Base-by-base conservation (phyloP, 202 grass and related monocot genomes). In the Carex arenaria region DNA sequence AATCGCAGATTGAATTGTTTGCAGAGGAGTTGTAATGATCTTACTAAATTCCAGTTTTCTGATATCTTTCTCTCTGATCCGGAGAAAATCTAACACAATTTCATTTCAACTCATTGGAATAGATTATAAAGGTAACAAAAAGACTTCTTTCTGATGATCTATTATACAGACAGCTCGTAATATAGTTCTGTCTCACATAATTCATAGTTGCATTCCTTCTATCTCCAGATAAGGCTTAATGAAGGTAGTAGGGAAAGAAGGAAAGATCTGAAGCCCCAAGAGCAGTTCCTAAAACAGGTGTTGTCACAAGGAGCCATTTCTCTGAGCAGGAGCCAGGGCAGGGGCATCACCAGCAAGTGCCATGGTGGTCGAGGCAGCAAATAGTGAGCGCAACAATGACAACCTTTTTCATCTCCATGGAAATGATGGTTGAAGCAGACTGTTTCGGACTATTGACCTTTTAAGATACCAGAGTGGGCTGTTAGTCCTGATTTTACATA, bases 331-430 rank as follows among this genome's bases (percentile, higher is more conserved):
- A 78, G 74, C 74, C 1, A 53, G 53, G 1, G 53, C 74, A 57
- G 74, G 74, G 53, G 52, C 53, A 57, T 78, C 53, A 61, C 5
- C 51, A 59, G 74, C 74, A 57, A 78, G 49, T 31, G 23, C 28
- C 28, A 61, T 61, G 23, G 22, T 32, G 10, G 52, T 57, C 38
- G 74, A 60, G 14, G 23, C 4, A 17, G 74, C 74, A n/a, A 17
- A 78, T 56, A 17, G 23, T 20, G 31, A 78, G 47, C 1, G 10
- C 74, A 56, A 36, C 8, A 32, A 78, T 32, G 74, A 3, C 74
- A 78, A 78, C 47, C 74, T 60, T 78, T 52, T 31, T 60, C 73
- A 78, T 78, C 49, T 78, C 52, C 74, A 60, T 78, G 18, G 52
- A 12, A 60, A 78, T 60, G 14, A 55, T 78, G 40, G 23, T 30